Conservation (phyloP, 768 basidiomycete genomes). For the Mycena sanguinolenta region DNA sequence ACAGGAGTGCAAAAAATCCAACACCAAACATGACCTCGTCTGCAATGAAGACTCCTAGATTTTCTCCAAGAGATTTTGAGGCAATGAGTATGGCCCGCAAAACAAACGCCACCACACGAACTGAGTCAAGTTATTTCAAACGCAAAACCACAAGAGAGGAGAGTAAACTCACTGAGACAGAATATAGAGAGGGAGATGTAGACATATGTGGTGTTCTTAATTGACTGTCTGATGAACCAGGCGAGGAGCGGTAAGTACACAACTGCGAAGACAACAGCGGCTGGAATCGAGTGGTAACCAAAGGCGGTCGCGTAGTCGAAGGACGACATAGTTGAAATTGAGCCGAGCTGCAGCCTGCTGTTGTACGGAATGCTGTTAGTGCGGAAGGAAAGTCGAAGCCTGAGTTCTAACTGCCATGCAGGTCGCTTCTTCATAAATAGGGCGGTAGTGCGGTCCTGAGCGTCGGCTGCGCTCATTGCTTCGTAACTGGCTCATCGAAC, state of each 20-base stretch:
- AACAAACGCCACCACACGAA: constrained; percentile 55
- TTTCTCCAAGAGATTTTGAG: constrained; percentile 47
- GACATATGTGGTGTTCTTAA: constrained; percentile 50
- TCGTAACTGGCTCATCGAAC: too few species aligned
- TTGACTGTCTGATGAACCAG: constrained; percentile 49
- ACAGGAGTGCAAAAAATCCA: constrained; percentile 59
- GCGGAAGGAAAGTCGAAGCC: too few species aligned
- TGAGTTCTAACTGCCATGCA: too few species aligned
- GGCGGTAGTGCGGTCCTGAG: too few species aligned
- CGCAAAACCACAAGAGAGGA: constrained; percentile 34
- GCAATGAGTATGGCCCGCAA: constrained; percentile 54
- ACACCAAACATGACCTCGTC: constrained; percentile 56
- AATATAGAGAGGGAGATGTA: constrained; percentile 51
- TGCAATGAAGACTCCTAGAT: constrained; percentile 48
- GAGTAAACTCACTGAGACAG: constrained; percentile 50
- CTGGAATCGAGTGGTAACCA: constrained; percentile 52
- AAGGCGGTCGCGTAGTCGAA: constrained; percentile 48
- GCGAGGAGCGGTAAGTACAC: constrained; percentile 49
- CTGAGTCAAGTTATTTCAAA: constrained; percentile 39
- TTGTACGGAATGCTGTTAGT: background rate
- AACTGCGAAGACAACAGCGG: constrained; percentile 51
- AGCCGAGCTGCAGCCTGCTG: too few species aligned
- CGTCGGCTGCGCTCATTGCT: too few species aligned
- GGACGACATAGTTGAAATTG: constrained; percentile 16
- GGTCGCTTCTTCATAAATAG: too few species aligned